phyloP scores from a whole-genome alignment of 2,329 filamentous ascomycete species.

The Zymoseptoria pseudotritici region DNA sequence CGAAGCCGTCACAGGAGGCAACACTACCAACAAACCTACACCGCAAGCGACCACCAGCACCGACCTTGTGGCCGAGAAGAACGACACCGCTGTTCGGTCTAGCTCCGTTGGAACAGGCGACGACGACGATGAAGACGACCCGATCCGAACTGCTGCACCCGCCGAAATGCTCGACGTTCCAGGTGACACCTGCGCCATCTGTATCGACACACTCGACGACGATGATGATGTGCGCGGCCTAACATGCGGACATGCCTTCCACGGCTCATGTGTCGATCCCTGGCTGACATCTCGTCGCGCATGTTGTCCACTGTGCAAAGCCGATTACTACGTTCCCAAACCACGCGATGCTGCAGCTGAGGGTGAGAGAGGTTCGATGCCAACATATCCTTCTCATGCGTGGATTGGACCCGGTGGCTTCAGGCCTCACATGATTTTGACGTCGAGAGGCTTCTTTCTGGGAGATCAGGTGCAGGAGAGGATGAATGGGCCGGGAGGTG shows the following conservation, averaged over 20 bases:
- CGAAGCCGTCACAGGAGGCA: conserved; percentile 28
- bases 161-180: conserved; percentile 73
- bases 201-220: conserved; percentile 87
- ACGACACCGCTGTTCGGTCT: neutral
- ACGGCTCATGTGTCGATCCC: conserved; percentile 88
- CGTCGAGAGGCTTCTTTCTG: conserved; percentile 21
- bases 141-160: conserved; percentile 73
- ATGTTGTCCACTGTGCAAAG: conserved; percentile 95
- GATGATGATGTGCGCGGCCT: conserved; percentile 92
- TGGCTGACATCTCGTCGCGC: conserved; percentile 92
- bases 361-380: conserved; percentile 30
- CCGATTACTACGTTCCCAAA: conserved; percentile 94
- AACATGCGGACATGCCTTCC: conserved; percentile 96
- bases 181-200: conserved; percentile 93
- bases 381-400: conserved; percentile 21
- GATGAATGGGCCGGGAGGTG: neutral
- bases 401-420: conserved; percentile 25
- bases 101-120: neutral
- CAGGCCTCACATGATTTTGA: conserved; percentile 23
- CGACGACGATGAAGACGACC: conserved; percentile 63
- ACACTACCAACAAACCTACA: conserved; percentile 11
- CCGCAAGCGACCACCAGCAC: conserved; percentile 19
- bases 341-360: conserved; percentile 54
- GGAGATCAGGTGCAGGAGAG: conserved; percentile 2
- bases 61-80: conserved; percentile 22